phyloP scores from a whole-genome alignment of 2,329 filamentous ascomycete species.

The Pyrenochaeta sp. region DNA sequence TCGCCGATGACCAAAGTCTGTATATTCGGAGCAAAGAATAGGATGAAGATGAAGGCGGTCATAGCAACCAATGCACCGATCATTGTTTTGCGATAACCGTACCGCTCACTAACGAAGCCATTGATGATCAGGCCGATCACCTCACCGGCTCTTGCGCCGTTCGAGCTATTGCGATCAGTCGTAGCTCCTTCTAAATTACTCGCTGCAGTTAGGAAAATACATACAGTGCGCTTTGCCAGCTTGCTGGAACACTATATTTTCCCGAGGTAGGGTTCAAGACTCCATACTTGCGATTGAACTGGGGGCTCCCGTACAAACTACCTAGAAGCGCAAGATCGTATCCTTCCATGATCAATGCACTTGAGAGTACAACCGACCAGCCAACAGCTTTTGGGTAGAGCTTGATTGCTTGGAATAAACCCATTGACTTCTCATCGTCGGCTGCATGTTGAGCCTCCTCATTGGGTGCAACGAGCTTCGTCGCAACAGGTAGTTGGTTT shows the following conservation, averaged over 20 bases:
- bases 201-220: not conserved
- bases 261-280: slow-evolving; percentile 43
- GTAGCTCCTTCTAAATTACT: not conserved
- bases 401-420: slow-evolving; percentile 75
- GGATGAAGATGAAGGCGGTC: slow-evolving; percentile 54
- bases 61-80: slow-evolving; percentile 51
- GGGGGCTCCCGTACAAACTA: slow-evolving; percentile 69
- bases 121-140: slow-evolving; percentile 55
- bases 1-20: slow-evolving; percentile 53
- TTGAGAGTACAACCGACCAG: slow-evolving; percentile 85
- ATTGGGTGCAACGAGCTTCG: slow-evolving; percentile 26
- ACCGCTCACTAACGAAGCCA: slow-evolving; percentile 53
- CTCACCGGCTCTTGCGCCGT: slow-evolving; percentile 55
- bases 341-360: slow-evolving; percentile 87
- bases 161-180: slow-evolving; percentile 36
- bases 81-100: slow-evolving; percentile 56
- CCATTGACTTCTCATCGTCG: slow-evolving; percentile 57
- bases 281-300: slow-evolving; percentile 56
- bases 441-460: slow-evolving; percentile 49
- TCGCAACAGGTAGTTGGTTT: slow-evolving; percentile 13
- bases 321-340: slow-evolving; percentile 82
- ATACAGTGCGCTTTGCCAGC: slow-evolving; percentile 55
- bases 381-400: slow-evolving; percentile 85
- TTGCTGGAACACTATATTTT: slow-evolving; percentile 50
- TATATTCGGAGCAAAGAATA: slow-evolving; percentile 56